Evolutionary conservation across 1,139 yeast genomes (phyloP).

Genomic region (Eremothecium coryli): DNA sequence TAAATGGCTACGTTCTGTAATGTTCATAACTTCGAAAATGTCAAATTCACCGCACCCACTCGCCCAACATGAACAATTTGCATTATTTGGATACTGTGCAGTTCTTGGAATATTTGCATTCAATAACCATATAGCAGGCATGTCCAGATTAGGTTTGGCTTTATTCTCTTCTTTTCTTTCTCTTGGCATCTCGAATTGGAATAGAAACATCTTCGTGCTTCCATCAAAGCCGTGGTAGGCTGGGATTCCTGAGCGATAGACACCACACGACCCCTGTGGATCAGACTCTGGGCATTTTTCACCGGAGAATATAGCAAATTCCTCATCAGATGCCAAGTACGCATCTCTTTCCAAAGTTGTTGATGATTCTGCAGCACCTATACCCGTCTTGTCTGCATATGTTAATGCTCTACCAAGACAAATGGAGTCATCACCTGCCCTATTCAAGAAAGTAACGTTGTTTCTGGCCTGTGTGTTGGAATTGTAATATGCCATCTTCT

Average conservation of each 20-base stretch:
- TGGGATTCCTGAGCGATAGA: conserved; percentile 68
- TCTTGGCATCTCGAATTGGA: conserved; percentile 84
- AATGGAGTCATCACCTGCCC: conserved; percentile 40
- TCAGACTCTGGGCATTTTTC: conserved; percentile 44
- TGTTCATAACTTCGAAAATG: conserved; percentile 57
- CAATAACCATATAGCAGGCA: conserved; percentile 72
- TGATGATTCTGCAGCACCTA: conserved; percentile 35
- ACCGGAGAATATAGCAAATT: conserved; percentile 53
- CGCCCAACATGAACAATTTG: conserved; percentile 65
- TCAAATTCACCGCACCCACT: conserved; percentile 80
- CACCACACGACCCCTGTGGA: conserved; percentile 48
- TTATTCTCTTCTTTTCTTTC: conserved; percentile 34
- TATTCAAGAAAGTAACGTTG: conserved; percentile 59
- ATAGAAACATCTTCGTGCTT: conserved; percentile 68
- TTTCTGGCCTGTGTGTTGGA: conserved; percentile 34
- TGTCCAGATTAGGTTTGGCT: conserved; percentile 36
- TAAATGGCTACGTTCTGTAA: conserved; percentile 45
- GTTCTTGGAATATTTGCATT: conserved; percentile 76
- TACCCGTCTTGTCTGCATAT: conserved; percentile 40
- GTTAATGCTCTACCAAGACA: conserved; percentile 62
- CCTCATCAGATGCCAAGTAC: conserved; percentile 45
- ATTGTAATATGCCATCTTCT: conserved; percentile 39
- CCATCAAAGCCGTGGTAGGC: conserved; percentile 90
- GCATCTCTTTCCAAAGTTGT: conserved; percentile 45
- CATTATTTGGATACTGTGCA: conserved; percentile 55